Evolutionary conservation across 1,284 basidiomycete species (phyloP), one percentile per base, ranked within the genome.

Genomic region (Porphyrellus sp.): DNA sequence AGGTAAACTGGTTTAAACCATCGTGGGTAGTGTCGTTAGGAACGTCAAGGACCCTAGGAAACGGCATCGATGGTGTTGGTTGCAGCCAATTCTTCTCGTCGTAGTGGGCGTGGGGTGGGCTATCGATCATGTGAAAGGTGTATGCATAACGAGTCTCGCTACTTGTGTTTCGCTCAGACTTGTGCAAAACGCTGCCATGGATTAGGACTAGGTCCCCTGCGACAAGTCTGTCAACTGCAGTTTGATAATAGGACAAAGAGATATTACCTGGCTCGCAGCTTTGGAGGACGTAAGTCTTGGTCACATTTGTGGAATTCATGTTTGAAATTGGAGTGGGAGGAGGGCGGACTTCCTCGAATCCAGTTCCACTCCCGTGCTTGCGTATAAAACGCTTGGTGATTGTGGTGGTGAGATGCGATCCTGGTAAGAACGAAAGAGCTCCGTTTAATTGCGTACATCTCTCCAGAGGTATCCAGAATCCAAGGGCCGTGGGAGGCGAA

Each of bases 391-490:
- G 86, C 62, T 91, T 89, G 7, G 82, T 80, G 49, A 95, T 82
- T 3, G 83, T 80, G 4, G 78, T 72, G 0, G 76, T 83, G 42
- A 86, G 77, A 70, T 98, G 94, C 4, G 91, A 94, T n/a, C 93
- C 92, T 0, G 93, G 92, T 0, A 93, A 76, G 72, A 98, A 98
- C 2, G 89, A 93, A 38, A 97, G 77, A 21, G 93, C 93, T 5
- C 94, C 94, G 61, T 98, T 98, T 46, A 76, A 72, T 1, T 81
- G 70, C 7, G 91, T 93, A 67, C 93, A 95, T 56, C 83, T 81
- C 68, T 98, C 95, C 20, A 98, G 74, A 0, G 95, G 91, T 53
- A 98, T 90, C 96, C 96, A 99, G 66, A 94, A 92, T 0, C 96
- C 96, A 6, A 98, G 77, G 0, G 96, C 95, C 7, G 83, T 86